Percentiles rank a stretch among this genome's conserved stretches.
These are phyloP conservation scores for Mortierella sp. DNA, from an alignment of 371 early-diverging fungal genomes.

Conservation along the genomic window DNA sequence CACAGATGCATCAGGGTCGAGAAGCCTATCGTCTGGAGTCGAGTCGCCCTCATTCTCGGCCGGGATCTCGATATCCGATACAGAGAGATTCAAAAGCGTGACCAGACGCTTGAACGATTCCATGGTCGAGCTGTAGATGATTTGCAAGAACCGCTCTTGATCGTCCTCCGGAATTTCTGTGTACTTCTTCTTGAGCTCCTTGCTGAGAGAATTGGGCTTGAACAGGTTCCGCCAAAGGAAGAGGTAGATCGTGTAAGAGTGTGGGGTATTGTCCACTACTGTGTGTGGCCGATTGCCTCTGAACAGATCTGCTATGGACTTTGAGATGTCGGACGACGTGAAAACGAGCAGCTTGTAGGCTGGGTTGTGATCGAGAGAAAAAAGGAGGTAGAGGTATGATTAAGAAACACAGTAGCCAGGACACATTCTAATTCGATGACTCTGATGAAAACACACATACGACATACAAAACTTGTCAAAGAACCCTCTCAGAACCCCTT, in stretches of 20 bases:
- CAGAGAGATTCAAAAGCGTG: constrained; percentile 41
- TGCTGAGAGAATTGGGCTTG: constrained; percentile 34
- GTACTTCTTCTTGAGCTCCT: constrained; percentile 24
- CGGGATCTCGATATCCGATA: constrained; percentile 31
- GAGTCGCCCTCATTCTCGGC: neutral
- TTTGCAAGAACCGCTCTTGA: constrained; percentile 18
- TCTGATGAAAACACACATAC: neutral
- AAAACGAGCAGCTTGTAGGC: constrained; percentile 72
- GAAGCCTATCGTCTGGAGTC: neutral
- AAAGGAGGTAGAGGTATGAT: neutral
- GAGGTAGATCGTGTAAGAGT: constrained; percentile 43
- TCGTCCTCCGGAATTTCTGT: constrained; percentile 21
- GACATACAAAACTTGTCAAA: constrained; percentile 64
- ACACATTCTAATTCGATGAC: too few species aligned
- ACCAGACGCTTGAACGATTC: constrained; percentile 44
- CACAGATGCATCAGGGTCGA: constrained; percentile 17
- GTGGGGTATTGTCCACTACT: constrained; percentile 19
- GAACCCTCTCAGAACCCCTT: constrained; percentile 63
- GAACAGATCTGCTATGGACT: neutral
- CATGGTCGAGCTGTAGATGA: constrained; percentile 48
- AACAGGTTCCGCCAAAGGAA: constrained; percentile 50
- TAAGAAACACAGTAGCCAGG: neutral
- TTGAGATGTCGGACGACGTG: constrained; percentile 63
- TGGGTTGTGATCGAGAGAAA: constrained; percentile 25
- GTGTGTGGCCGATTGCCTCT: constrained; percentile 2